Evolutionary conservation across 345 rosid genomes (phyloP).

Genomic region (Nasturtium officinale): DNA sequence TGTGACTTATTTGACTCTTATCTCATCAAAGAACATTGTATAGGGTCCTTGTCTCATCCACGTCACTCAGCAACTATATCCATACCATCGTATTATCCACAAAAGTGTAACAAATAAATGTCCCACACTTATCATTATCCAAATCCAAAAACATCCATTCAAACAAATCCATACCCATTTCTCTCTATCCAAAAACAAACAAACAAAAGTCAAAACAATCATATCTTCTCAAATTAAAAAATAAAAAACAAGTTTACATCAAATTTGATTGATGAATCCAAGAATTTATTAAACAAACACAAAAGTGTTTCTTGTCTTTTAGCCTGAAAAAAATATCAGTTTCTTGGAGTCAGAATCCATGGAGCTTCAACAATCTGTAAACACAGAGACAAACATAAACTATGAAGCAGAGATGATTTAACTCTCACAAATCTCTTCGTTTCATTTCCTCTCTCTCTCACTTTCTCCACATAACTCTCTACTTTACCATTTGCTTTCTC

Average conservation of each 20-base stretch:
- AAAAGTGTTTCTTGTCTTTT: slow-evolving; percentile 28
- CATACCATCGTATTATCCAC: slow-evolving; percentile 33
- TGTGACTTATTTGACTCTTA: slow-evolving; percentile 1
- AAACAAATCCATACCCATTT: slow-evolving; percentile 27
- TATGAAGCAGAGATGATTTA: slow-evolving; percentile 55
- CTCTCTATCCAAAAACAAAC: slow-evolving; percentile 3
- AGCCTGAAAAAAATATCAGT: slow-evolving; percentile 31
- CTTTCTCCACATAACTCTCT: slow-evolving; percentile 47
- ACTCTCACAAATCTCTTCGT: slow-evolving; percentile 53
- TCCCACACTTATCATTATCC: slow-evolving; percentile 36
- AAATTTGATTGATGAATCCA: slow-evolving; percentile 38
- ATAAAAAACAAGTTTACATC: slow-evolving; percentile 12
- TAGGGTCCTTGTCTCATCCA: slow-evolving; percentile 16
- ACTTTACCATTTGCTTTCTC: slow-evolving; percentile 56
- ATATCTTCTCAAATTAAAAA: background rate
- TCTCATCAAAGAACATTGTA: slow-evolving; percentile 9
- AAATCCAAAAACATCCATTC: slow-evolving; percentile 21
- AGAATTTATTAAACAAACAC: slow-evolving; percentile 37
- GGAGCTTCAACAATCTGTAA: slow-evolving; percentile 64
- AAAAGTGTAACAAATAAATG: background rate
- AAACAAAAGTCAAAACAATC: slow-evolving; percentile 29
- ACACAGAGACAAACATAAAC: slow-evolving; percentile 62
- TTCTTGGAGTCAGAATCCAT: slow-evolving; percentile 60
- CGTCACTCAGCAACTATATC: slow-evolving; percentile 34
- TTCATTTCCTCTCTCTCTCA: slow-evolving; percentile 50